Evolutionary conservation across 1,139 yeast genomes (phyloP).

Genomic region (Zygosaccharomyces pseudobailii): DNA sequence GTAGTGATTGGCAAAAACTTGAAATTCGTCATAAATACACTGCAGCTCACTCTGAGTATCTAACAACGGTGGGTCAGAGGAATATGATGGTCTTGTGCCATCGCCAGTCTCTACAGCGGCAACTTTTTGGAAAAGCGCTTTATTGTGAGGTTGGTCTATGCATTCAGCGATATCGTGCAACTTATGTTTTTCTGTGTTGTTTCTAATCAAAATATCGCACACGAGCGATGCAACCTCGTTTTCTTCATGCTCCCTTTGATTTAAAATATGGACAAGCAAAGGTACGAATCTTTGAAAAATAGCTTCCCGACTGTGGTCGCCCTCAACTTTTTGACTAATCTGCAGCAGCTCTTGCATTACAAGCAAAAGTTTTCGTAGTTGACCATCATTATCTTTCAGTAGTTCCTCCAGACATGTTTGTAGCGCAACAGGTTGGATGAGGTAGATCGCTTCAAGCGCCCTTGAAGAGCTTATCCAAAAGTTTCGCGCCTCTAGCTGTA

Average conservation of each 20-base stretch:
- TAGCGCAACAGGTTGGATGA: conserved; percentile 21
- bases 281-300: conserved; percentile 18
- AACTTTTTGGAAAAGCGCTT: not conserved
- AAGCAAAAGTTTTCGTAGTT: conserved; percentile 10
- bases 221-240: conserved; percentile 15
- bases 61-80: conserved; percentile 5
- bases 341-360: conserved; percentile 23
- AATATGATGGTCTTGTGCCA: not conserved
- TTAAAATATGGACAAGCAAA: conserved; percentile 17
- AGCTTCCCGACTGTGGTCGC: conserved; percentile 16
- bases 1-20: conserved; percentile 4
- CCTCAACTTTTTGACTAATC: conserved; percentile 12
- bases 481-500: conserved; percentile 20
- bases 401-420: conserved; percentile 8
- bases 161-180: not conserved
- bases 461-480: conserved; percentile 30
- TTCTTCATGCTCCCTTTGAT: conserved; percentile 6
- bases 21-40: conserved; percentile 10
- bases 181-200: not conserved
- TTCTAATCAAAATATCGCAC: conserved; percentile 19
- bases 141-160: not conserved
- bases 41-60: conserved; percentile 16
- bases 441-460: conserved; percentile 30
- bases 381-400: conserved; percentile 10
- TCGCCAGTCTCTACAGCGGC: not conserved